A percentile compares a stretch with the other conserved stretches of the same genome.
phyloP scores from a whole-genome alignment of 2,329 filamentous ascomycete species.

The Alternaria metachromatica region DNA sequence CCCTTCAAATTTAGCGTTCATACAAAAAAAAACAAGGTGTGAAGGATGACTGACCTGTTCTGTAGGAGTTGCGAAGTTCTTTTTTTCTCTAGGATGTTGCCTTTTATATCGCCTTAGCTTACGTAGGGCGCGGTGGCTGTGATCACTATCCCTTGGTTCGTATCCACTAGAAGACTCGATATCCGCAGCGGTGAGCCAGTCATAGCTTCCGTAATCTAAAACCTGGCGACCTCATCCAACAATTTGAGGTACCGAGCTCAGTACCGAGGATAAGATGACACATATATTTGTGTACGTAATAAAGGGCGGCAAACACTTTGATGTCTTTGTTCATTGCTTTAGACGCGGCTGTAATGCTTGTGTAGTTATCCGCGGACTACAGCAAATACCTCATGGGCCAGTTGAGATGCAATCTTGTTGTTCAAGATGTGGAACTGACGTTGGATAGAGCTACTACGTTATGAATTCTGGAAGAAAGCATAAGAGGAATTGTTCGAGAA shows the following conservation, averaged over 20 bases:
- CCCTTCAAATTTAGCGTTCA: background rate
- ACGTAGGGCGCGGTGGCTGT: background rate
- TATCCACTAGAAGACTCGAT: background rate
- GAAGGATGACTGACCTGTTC: background rate
- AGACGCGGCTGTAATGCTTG: background rate
- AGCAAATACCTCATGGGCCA: background rate
- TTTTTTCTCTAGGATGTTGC: background rate
- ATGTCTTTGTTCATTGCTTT: background rate
- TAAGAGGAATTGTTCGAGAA: background rate
- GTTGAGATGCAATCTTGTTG: background rate
- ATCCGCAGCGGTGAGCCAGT: background rate
- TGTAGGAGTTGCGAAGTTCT: background rate
- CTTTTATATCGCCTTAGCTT: background rate
- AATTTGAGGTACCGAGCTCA: background rate
- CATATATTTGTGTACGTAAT: background rate
- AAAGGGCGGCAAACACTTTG: background rate
- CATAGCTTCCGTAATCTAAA: background rate
- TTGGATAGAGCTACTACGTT: background rate
- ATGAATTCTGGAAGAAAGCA: background rate
- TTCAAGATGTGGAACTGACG: background rate
- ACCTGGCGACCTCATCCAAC: background rate
- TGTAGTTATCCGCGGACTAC: background rate
- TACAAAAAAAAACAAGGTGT: background rate
- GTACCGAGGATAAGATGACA: background rate
- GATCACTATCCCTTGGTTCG: background rate